These are phyloP conservation scores for Leucaena leucocephala DNA, from an alignment of 306 rosid genomes.

Conservation along the genomic window DNA sequence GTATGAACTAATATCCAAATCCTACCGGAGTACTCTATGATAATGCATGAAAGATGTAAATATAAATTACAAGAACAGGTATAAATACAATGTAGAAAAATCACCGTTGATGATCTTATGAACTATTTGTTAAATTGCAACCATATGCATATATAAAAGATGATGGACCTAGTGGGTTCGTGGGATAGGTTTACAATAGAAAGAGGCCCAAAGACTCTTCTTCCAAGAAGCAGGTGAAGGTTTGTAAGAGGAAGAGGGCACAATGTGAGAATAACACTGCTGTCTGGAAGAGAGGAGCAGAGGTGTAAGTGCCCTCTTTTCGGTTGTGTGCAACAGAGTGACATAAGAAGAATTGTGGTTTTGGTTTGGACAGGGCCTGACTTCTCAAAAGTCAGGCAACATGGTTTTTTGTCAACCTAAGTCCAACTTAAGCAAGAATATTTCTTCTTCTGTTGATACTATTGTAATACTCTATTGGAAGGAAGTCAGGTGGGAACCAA, in stretches of 20 bases:
- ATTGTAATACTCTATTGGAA: neutral
- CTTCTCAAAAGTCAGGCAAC: neutral
- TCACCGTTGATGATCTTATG: neutral
- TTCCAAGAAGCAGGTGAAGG: neutral
- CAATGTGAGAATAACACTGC: neutral
- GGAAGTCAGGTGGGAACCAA: neutral
- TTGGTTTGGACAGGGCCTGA: neutral
- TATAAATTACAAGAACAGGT: constrained; percentile 1
- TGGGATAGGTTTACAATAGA: neutral
- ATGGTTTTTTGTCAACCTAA: neutral
- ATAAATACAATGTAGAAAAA: neutral
- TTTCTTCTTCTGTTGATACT: neutral
- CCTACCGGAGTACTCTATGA: neutral
- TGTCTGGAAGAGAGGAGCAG: neutral
- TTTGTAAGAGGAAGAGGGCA: neutral
- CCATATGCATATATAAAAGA: neutral
- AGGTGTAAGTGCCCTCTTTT: neutral
- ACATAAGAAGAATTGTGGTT: neutral
- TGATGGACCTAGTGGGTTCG: neutral
- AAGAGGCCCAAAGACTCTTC: neutral
- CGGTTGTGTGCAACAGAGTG: neutral
- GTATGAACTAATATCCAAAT: constrained; percentile 11
- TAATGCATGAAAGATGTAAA: constrained; percentile 4
- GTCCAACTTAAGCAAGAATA: neutral
- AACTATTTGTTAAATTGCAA: neutral